These are phyloP conservation scores for Cryptococcus neoformans DNA, from an alignment of 1,284 basidiomycete genomes.

Conservation along the genomic window DNA sequence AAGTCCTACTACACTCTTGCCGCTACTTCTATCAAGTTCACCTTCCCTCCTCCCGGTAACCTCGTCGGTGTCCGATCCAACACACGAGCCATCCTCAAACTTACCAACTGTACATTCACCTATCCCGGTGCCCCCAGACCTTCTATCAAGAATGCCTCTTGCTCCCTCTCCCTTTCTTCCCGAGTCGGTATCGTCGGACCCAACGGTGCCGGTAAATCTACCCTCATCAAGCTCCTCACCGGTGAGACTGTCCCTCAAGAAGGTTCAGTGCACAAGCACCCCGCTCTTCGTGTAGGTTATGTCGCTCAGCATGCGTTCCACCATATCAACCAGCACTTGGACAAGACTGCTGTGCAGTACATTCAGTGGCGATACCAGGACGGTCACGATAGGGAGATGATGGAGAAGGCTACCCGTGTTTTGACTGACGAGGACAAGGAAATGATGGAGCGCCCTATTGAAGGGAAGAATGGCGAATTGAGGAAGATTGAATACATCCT, in stretches of 20 bases:
- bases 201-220: conserved; percentile 92
- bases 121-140: conserved; percentile 85
- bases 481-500: conserved; percentile 83
- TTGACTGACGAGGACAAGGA: conserved; percentile 84
- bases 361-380: conserved; percentile 99
- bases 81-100: conserved; percentile 94
- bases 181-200: conserved; percentile 89
- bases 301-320: conserved; percentile 98
- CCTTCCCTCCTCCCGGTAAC: conserved; percentile 93
- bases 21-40: conserved; percentile 91
- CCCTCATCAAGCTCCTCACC: conserved; percentile 95
- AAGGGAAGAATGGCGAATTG: conserved; percentile 86
- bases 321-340: conserved; percentile 89
- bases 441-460: conserved; percentile 81
- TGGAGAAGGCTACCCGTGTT: conserved; percentile 89
- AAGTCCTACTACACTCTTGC: conserved; percentile 97
- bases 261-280: conserved; percentile 94
- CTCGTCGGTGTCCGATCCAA: conserved; percentile 97
- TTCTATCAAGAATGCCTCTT: conserved; percentile 83
- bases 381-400: conserved; percentile 92
- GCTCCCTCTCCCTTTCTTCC: conserved; percentile 86
- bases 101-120: conserved; percentile 88
- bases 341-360: conserved; percentile 93
- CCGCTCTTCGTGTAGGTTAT: conserved; percentile 91
- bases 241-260: conserved; percentile 93